Base-by-base conservation (phyloP, 1,284 basidiomycete genomes). In the Clitocybe nebularis region DNA sequence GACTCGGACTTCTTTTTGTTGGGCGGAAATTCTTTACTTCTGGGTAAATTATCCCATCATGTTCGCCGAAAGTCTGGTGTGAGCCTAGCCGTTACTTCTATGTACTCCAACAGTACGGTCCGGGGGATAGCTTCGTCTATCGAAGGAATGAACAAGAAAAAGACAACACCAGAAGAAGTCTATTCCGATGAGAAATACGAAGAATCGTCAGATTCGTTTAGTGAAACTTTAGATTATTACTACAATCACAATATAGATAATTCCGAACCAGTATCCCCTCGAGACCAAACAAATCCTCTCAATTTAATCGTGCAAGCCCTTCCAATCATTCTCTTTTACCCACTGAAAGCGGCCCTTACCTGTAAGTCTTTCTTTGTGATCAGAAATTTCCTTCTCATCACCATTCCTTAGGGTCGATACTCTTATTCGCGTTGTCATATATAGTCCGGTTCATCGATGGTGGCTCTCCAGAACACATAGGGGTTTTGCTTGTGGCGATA, bases 1-100 rank as follows among this genome's bases (percentile, higher is more conserved):
- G 60, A 64, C 28, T 67, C 67, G 6, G 71, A 74, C 51, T 67
- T 74, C 55, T 71, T 74, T 55, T 51, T 72, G 0, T 55, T 73
- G 23, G 71, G 71, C 29, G 71, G 71, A 10, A 72, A 67, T 50
- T 72, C 70, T 1, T 53, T 72, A 4, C 60, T 72, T 13, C 60
- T 72, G 3, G 71, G 71, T 5, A 67, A 71, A 36, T 62, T 74
- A n/a, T 59, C 66, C 3, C 60, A 72, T 45, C 52, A 60, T 37
- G 60, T 72, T 35, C 63, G 69, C n/a, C 65, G 68, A 46, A 62
- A 61, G 51, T 63, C 63, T 5, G 66, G 67, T 13, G 60, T 58
- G n/a, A 61, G 55, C 20, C 41, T 74, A 5, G 60, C 58, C 14
- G 63, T 72, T 10, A 56, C 66, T 4, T 51, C 61, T 9, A 55